Evolutionary conservation across 768 basidiomycete genomes (phyloP).

Genomic region (Asterophora lycoperdoides): DNA sequence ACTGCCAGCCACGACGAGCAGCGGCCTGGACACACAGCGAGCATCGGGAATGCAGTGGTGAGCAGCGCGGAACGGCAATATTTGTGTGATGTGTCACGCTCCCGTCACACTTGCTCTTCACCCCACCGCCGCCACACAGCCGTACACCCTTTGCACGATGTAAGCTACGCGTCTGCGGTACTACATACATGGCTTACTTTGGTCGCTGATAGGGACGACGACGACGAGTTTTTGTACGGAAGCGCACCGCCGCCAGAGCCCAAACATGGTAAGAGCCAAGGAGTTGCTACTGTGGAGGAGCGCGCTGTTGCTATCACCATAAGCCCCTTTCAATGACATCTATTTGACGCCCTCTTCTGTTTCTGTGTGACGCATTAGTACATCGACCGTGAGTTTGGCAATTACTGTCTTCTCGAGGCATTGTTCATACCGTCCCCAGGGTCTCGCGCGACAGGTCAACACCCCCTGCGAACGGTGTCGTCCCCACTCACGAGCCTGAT

Average conservation of each 20-base stretch:
- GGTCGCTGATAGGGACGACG: constrained; percentile 55
- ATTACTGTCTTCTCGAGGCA: constrained; percentile 12
- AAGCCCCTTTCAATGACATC: constrained; percentile 33
- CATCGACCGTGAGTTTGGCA: constrained; percentile 57
- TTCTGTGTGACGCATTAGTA: constrained; percentile 44
- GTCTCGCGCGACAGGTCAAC: constrained; percentile 35
- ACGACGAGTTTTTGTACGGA: constrained; percentile 79
- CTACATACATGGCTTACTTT: constrained; percentile 1
- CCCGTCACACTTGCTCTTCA: constrained; percentile 6
- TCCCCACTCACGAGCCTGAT: constrained; percentile 48
- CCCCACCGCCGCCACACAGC: constrained; percentile 1
- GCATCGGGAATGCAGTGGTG: constrained; percentile 11
- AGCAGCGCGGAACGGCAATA: constrained; percentile 11
- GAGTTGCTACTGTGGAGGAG: constrained; percentile 16
- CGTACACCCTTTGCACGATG: constrained; percentile 7
- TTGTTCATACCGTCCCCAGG: constrained; percentile 23
- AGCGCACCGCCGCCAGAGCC: constrained; percentile 36
- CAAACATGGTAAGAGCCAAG: constrained; percentile 44
- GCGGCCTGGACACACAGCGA: constrained; percentile 22
- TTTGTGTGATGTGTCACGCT: constrained; percentile 18
- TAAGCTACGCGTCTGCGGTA: constrained; percentile 6
- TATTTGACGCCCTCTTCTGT: constrained; percentile 33
- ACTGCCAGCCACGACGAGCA: constrained; percentile 22
- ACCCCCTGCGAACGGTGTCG: constrained; percentile 42
- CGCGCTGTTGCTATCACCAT: constrained; percentile 27